A percentile compares a stretch with the other conserved stretches of the same genome.
These are phyloP conservation scores for Pseudovirgaria hyperparasitica DNA, from an alignment of 2,329 filamentous ascomycete species.

Conservation along the genomic window DNA sequence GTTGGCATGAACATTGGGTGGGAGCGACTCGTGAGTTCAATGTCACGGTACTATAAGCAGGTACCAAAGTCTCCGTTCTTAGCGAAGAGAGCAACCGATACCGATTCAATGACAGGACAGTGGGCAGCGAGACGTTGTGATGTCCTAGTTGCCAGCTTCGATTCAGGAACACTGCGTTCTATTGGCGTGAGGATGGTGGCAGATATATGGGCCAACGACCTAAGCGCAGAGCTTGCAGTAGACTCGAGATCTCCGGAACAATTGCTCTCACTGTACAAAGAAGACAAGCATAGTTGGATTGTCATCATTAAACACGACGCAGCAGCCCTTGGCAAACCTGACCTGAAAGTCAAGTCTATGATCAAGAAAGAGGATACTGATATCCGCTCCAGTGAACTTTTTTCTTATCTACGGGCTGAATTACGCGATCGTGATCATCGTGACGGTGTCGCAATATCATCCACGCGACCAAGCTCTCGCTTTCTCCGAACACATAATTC, in stretches of 20 bases:
- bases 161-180: conserved; percentile 60
- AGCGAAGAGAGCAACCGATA: conserved; percentile 60
- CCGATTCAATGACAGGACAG: conserved; percentile 27
- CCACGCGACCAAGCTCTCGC: conserved; percentile 12
- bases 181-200: conserved; percentile 66
- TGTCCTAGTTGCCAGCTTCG: conserved; percentile 80
- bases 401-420: conserved; percentile 70
- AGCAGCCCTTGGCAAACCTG: conserved; percentile 35
- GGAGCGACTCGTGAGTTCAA: conserved; percentile 61
- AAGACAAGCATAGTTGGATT: conserved; percentile 73
- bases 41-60: conserved; percentile 39
- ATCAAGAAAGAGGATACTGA: conserved; percentile 66
- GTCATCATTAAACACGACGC: conserved; percentile 73
- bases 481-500: conserved; percentile 21
- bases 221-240: conserved; percentile 77
- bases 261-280: conserved; percentile 60
- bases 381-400: conserved; percentile 56
- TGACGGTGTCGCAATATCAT: conserved; percentile 36
- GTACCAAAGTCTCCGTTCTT: conserved; percentile 39
- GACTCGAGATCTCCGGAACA: conserved; percentile 72
- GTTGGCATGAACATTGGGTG: conserved; percentile 88
- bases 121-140: conserved; percentile 53
- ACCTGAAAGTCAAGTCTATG: conserved; percentile 66
- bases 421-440: conserved; percentile 64
- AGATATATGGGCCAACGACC: conserved; percentile 67